phyloP scores from a whole-genome alignment of 176 grass and related monocot genomes.

The Rhynchospora tenuis region DNA sequence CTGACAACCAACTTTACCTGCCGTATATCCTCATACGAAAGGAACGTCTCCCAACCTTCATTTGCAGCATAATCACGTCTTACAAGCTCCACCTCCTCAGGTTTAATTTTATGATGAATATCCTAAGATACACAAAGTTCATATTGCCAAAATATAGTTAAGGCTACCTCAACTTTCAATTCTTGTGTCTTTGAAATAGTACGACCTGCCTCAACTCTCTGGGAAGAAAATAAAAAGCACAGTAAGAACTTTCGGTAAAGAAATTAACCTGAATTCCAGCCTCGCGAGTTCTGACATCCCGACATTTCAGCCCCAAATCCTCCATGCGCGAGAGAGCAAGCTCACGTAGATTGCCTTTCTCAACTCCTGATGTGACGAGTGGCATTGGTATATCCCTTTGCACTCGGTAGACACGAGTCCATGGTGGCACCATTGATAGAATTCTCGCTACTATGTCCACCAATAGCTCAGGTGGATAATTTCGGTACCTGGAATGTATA shows the following conservation, averaged over 20 bases:
- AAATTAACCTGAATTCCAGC: too few relatives aligned
- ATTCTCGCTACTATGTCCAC: conserved; percentile 96
- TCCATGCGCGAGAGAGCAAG: conserved; percentile 96
- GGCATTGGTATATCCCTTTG: conserved; percentile 99
- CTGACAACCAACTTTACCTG: conserved; percentile 43
- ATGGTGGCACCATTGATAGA: conserved; percentile 89
- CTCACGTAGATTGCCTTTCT: conserved; percentile 95
- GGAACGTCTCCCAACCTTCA: conserved; percentile 98
- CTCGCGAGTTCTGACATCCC: too few relatives aligned
- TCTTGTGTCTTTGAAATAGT: not conserved
- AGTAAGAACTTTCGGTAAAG: too few relatives aligned
- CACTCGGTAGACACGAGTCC: conserved; percentile 89
- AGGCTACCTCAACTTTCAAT: not conserved
- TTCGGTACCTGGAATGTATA: conserved; percentile 58
- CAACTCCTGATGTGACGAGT: conserved; percentile 96
- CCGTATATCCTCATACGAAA: conserved; percentile 93
- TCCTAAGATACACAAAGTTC: conserved; percentile 39
- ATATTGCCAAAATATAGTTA: conserved; percentile 1
- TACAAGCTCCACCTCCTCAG: conserved; percentile 90
- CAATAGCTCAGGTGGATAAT: conserved; percentile 87
- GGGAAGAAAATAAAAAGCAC: not conserved
- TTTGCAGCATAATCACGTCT: conserved; percentile 95
- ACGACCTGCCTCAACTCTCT: not conserved
- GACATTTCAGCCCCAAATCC: too few relatives aligned
- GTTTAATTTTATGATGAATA: conserved; percentile 92